Percentiles rank a stretch among this genome's conserved stretches.
phyloP scores from a whole-genome alignment of 768 basidiomycete species.

The Mrakia hoshinonis region DNA sequence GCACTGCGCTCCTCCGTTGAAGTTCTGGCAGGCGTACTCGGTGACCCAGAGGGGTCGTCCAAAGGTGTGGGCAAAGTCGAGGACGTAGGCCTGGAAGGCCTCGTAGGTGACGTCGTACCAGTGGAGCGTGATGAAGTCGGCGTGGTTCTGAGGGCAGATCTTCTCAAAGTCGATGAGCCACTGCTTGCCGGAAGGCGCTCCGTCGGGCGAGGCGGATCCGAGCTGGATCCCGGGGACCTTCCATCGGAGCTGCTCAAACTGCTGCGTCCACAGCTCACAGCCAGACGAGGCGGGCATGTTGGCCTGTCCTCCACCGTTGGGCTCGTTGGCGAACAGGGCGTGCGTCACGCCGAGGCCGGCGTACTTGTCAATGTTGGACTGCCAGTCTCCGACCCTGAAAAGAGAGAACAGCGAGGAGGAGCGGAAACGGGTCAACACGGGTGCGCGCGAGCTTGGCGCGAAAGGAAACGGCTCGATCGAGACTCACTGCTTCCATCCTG shows the following conservation, averaged over 20 bases:
- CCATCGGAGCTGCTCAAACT: slow-evolving; percentile 24
- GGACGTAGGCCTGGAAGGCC: slow-evolving; percentile 26
- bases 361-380: slow-evolving; percentile 20
- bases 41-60: slow-evolving; percentile 21
- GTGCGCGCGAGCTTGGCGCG: slow-evolving; percentile 14
- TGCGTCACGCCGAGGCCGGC: slow-evolving; percentile 23
- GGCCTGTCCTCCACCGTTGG: slow-evolving; percentile 28
- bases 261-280: slow-evolving; percentile 24
- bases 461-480: not conserved
- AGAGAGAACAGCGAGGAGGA: not conserved
- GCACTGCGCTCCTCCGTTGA: slow-evolving; percentile 41
- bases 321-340: slow-evolving; percentile 30
- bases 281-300: slow-evolving; percentile 23
- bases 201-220: slow-evolving; percentile 29
- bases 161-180: slow-evolving; percentile 26
- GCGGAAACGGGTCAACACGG: not conserved
- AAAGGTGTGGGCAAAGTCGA: slow-evolving; percentile 21
- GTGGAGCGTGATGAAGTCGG: slow-evolving; percentile 25
- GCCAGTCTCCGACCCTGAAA: slow-evolving; percentile 26
- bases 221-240: slow-evolving; percentile 27
- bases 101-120: slow-evolving; percentile 30
- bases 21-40: slow-evolving; percentile 41
- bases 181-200: slow-evolving; percentile 27
- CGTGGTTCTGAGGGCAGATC: slow-evolving; percentile 14
- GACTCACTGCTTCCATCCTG: slow-evolving; percentile 15